These are phyloP conservation scores for Volvariella surrecta DNA, from an alignment of 1,284 basidiomycete species.

Conservation along the genomic window DNA sequence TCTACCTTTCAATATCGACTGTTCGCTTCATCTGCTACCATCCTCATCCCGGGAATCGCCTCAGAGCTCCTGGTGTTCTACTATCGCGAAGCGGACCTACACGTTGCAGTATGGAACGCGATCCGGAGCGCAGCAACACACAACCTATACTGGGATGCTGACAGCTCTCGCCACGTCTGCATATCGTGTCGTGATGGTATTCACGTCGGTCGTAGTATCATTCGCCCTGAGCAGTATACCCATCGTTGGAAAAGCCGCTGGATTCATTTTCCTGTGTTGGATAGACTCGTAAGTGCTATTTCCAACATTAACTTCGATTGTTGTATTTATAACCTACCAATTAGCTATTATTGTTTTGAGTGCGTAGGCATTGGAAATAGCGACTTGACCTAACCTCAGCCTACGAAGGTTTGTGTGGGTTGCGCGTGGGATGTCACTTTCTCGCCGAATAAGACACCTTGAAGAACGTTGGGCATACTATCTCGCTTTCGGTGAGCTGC, in stretches of 20 bases:
- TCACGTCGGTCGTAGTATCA: conserved; percentile 65
- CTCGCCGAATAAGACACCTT: conserved; percentile 59
- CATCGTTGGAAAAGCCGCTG: conserved; percentile 45
- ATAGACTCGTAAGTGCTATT: conserved; percentile 59
- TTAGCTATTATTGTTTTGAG: conserved; percentile 85
- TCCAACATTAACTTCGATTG: conserved; percentile 3
- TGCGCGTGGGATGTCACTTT: conserved; percentile 58
- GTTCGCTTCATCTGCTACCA: no score
- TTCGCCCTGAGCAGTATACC: conserved; percentile 59
- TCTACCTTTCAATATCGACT: no score
- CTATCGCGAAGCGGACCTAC: conserved; percentile 66
- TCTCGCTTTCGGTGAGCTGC: conserved; percentile 60
- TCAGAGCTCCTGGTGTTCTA: conserved; percentile 68
- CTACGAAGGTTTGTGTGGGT: conserved; percentile 65
- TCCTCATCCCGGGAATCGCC: no score
- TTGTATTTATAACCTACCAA: conserved; percentile 2
- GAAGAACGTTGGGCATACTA: conserved; percentile 86
- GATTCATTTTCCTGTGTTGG: conserved; percentile 74
- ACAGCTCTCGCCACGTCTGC: conserved; percentile 68
- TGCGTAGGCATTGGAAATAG: conserved; percentile 28
- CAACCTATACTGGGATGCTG: conserved; percentile 63
- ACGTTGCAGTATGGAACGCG: conserved; percentile 56
- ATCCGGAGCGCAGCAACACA: conserved; percentile 34
- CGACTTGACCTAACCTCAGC: neutral
- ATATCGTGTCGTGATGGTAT: conserved; percentile 72